Percentiles rank a stretch among this genome's conserved stretches.
Conservation (phyloP, 2,329 filamentous ascomycete species). For the Sporothrix euskadiensis region DNA sequence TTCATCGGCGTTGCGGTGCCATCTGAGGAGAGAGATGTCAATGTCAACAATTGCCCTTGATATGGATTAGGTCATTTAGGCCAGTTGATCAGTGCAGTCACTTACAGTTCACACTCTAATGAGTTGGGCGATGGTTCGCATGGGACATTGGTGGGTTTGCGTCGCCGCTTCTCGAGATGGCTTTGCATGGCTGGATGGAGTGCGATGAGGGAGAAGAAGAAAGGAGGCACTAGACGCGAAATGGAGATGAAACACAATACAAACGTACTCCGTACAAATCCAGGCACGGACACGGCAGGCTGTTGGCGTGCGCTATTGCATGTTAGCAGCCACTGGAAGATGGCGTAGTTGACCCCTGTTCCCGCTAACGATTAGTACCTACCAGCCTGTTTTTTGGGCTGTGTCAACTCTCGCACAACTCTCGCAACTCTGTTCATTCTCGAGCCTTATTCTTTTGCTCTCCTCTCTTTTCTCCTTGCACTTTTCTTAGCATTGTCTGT, state of each 20-base stretch:
- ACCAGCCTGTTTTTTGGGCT: neutral
- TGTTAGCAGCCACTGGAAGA: neutral
- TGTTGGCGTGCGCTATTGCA: neutral
- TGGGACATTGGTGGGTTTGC: slow-evolving; percentile 11
- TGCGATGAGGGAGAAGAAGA: neutral
- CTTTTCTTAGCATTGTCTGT: neutral
- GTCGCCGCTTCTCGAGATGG: slow-evolving; percentile 15
- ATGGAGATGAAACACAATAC: neutral
- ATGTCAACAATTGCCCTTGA: neutral
- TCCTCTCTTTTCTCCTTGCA: neutral
- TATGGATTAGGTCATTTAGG: neutral
- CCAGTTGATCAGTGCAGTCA: neutral
- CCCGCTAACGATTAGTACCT: neutral
- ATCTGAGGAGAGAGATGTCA: slow-evolving; percentile 31
- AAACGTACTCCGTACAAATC: neutral
- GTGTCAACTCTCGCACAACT: neutral
- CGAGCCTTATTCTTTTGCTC: neutral
- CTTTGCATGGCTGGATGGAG: slow-evolving; percentile 1
- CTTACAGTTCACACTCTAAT: slow-evolving; percentile 8
- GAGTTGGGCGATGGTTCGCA: neutral
- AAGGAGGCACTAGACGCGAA: neutral
- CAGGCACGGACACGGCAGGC: neutral
- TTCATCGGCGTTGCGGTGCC: slow-evolving; percentile 34
- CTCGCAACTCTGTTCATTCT: neutral
- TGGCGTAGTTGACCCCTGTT: neutral